A percentile compares a stretch with the other conserved stretches of the same genome.
These are phyloP conservation scores for Zymoseptoria pseudotritici DNA, from an alignment of 2,329 filamentous ascomycete genomes.

Conservation along the genomic window DNA sequence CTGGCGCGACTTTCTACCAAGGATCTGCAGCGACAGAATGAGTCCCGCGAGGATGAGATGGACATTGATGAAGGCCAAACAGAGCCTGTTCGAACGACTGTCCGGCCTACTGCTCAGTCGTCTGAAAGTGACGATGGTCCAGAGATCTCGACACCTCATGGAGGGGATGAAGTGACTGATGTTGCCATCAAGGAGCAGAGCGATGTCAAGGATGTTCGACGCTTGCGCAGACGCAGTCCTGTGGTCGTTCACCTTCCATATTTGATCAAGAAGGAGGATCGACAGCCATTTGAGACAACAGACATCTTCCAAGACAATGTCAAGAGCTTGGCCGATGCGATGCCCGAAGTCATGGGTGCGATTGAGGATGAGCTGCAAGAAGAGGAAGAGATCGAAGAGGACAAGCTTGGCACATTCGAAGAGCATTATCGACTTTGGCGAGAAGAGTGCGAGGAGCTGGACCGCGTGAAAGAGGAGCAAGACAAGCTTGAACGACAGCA, in stretches of 20 bases:
- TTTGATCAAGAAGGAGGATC: conserved; percentile 30
- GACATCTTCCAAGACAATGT: conserved; percentile 32
- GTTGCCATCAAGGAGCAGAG: conserved; percentile 21
- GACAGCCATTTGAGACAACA: conserved; percentile 34
- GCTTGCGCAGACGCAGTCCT: conserved; percentile 29
- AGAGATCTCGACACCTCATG: conserved; percentile 28
- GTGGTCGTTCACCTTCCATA: conserved; percentile 40
- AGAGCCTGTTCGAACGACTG: background rate
- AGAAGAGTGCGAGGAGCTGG: conserved; percentile 33
- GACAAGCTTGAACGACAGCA: conserved; percentile 29
- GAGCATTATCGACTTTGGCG: conserved; percentile 37
- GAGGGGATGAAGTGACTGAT: conserved; percentile 17
- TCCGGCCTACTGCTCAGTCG: conserved; percentile 17
- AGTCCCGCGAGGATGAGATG: conserved; percentile 21
- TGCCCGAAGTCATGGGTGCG: conserved; percentile 29
- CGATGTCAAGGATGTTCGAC: conserved; percentile 11
- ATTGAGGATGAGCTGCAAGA: conserved; percentile 19
- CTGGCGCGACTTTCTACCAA: conserved; percentile 32
- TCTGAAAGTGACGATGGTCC: conserved; percentile 26
- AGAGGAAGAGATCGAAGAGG: conserved; percentile 27
- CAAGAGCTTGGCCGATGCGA: conserved; percentile 27
- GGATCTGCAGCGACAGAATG: conserved; percentile 22
- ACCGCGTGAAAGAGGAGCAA: conserved; percentile 35
- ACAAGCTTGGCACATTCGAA: conserved; percentile 28
- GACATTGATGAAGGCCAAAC: conserved; percentile 16